phyloP scores from a whole-genome alignment of 2,329 filamentous ascomycete genomes.

The Ampelomyces quisqualis region DNA sequence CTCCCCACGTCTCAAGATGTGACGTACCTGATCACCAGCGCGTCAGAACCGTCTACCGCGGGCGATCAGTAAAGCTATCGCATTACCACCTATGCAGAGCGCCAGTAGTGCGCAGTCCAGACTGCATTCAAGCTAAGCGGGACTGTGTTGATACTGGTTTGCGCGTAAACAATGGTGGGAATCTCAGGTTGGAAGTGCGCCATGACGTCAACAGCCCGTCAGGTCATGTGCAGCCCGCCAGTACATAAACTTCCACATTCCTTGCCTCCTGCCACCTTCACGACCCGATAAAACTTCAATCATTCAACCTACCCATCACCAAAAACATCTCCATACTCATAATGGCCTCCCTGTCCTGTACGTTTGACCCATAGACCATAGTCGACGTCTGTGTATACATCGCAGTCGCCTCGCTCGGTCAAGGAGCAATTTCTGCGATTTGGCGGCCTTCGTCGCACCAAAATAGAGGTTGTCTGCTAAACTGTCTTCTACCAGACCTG shows the following conservation, averaged over 20 bases:
- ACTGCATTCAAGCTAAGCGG: constrained; percentile 11
- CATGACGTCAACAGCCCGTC: constrained; percentile 32
- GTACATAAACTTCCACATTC: constrained; percentile 39
- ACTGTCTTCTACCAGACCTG: constrained; percentile 53
- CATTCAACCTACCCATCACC: constrained; percentile 15
- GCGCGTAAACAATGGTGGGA: constrained; percentile 17
- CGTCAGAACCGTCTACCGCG: background rate
- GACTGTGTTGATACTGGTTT: constrained; percentile 22
- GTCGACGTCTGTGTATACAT: too few species aligned
- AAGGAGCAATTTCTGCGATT: too few species aligned
- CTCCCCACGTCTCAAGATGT: too few species aligned
- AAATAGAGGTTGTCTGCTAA: too few species aligned
- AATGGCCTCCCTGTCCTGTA: constrained; percentile 63
- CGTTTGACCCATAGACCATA: constrained; percentile 41
- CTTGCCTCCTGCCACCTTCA: constrained; percentile 23
- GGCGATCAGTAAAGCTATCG: background rate
- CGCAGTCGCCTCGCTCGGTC: too few species aligned
- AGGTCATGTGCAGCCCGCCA: constrained; percentile 30
- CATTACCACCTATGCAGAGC: constrained; percentile 3
- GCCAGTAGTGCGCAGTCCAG: constrained; percentile 17
- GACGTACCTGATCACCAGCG: constrained; percentile 19
- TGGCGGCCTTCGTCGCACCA: too few species aligned
- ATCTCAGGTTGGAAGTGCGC: constrained; percentile 1
- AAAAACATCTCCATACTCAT: constrained; percentile 36
- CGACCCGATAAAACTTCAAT: constrained; percentile 13